These are phyloP conservation scores for Colletotrichum horii DNA, from an alignment of 2,329 filamentous ascomycete genomes.

Conservation along the genomic window DNA sequence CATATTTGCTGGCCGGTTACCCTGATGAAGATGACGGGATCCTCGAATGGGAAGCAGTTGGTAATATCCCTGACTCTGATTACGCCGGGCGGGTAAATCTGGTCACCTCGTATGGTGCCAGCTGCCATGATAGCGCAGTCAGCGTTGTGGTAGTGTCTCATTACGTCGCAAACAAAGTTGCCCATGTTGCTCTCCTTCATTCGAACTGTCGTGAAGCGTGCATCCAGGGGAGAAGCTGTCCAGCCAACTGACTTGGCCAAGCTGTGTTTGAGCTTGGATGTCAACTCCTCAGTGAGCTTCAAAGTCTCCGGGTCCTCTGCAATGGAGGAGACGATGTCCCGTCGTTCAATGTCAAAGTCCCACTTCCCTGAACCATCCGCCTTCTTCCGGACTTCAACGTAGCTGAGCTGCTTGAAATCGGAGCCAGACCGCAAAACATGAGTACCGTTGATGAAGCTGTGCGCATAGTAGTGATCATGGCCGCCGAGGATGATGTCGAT, in stretches of 20 bases:
- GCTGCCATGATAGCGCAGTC: slow-evolving; percentile 87
- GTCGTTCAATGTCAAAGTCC: slow-evolving; percentile 79
- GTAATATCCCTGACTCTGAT: slow-evolving; percentile 82
- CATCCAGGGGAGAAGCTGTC: slow-evolving; percentile 82
- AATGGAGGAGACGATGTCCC: slow-evolving; percentile 75
- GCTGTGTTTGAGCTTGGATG: slow-evolving; percentile 74
- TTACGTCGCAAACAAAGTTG: slow-evolving; percentile 91
- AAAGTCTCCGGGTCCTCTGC: slow-evolving; percentile 66
- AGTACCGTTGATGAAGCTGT: slow-evolving; percentile 77
- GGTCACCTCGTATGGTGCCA: slow-evolving; percentile 86
- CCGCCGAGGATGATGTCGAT: slow-evolving; percentile 89
- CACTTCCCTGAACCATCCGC: slow-evolving; percentile 58
- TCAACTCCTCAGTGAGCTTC: slow-evolving; percentile 70
- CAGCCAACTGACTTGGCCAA: slow-evolving; percentile 85
- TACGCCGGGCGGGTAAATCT: slow-evolving; percentile 83
- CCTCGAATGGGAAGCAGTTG: slow-evolving; percentile 91
- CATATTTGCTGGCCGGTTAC: slow-evolving; percentile 75
- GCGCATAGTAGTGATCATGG: slow-evolving; percentile 88
- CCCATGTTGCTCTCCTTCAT: slow-evolving; percentile 81
- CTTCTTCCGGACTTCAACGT: slow-evolving; percentile 76
- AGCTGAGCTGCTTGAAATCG: slow-evolving; percentile 92
- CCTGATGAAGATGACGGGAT: slow-evolving; percentile 80
- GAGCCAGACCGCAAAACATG: slow-evolving; percentile 88
- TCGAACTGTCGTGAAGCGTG: slow-evolving; percentile 83
- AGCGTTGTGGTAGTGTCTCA: slow-evolving; percentile 80